Evolutionary conservation across 768 basidiomycete genomes (phyloP).

Genomic region (Collybia nuda): DNA sequence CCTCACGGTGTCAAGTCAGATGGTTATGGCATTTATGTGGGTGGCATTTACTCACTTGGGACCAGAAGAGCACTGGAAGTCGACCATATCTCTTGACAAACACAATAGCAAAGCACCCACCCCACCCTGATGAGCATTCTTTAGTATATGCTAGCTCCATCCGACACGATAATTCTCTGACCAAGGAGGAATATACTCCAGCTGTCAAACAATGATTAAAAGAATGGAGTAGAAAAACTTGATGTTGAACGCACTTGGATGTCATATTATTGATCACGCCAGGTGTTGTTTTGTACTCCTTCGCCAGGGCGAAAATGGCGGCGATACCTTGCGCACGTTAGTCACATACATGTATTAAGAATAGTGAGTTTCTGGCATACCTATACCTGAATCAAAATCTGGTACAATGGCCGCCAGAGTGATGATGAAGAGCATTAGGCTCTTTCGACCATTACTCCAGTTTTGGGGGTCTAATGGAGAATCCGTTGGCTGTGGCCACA

Average conservation of each 20-base stretch:
- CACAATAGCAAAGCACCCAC: slow-evolving; percentile 49
- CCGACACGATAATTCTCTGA: slow-evolving; percentile 10
- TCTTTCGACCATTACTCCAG: slow-evolving; percentile 50
- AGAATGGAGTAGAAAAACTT: no score
- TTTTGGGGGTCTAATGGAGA: slow-evolving; percentile 33
- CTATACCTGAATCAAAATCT: slow-evolving; percentile 60
- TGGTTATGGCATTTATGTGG: background rate
- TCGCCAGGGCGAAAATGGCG: slow-evolving; percentile 53
- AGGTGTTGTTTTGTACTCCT: slow-evolving; percentile 48
- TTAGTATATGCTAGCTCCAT: background rate
- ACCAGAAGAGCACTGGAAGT: slow-evolving; percentile 63
- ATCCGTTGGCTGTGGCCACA: slow-evolving; percentile 61
- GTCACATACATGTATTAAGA: background rate
- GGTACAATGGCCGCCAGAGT: slow-evolving; percentile 60
- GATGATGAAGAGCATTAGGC: slow-evolving; percentile 47
- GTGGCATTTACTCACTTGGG: slow-evolving; percentile 33
- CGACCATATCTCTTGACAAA: slow-evolving; percentile 54
- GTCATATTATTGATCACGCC: slow-evolving; percentile 57
- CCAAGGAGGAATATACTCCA: slow-evolving; percentile 60
- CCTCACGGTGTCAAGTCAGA: slow-evolving; percentile 19
- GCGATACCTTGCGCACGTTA: slow-evolving; percentile 42
- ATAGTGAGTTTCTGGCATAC: slow-evolving; percentile 12
- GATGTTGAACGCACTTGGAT: slow-evolving; percentile 33
- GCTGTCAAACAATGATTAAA: slow-evolving; percentile 22
- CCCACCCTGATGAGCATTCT: slow-evolving; percentile 29